These are phyloP conservation scores for Ophiostoma fasciatum DNA, from an alignment of 2,329 filamentous ascomycete species.

Conservation along the genomic window DNA sequence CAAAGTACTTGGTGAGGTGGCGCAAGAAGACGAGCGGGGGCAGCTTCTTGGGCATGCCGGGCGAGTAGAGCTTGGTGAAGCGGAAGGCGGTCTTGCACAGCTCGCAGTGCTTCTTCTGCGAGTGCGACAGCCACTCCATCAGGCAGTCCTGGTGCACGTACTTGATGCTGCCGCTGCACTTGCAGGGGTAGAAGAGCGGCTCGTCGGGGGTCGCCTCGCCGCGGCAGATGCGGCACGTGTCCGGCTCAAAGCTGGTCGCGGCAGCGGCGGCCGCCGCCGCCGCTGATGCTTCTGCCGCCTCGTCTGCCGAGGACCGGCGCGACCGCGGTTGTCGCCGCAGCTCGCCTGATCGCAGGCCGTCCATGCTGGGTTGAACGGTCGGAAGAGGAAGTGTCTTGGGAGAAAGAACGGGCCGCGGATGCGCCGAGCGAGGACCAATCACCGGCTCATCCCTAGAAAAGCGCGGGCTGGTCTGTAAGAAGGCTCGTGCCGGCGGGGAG, in stretches of 20 bases:
- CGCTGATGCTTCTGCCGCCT: no score
- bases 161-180: slow-evolving; percentile 97
- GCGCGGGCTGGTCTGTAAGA: no score
- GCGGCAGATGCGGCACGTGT: slow-evolving; percentile 95
- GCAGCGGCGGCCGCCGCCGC: neutral
- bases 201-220: slow-evolving; percentile 72
- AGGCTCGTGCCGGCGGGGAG: no score
- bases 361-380: no score
- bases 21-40: slow-evolving; percentile 69
- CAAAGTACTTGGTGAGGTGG: slow-evolving; percentile 59
- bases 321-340: no score
- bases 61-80: slow-evolving; percentile 94
- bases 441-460: no score
- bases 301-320: no score
- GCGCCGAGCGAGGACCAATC: no score
- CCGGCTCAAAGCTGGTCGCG: slow-evolving; percentile 31
- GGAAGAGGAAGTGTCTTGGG: no score
- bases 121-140: slow-evolving; percentile 98
- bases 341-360: no score
- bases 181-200: slow-evolving; percentile 92
- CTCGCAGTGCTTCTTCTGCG: slow-evolving; percentile 98
- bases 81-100: slow-evolving; percentile 97
- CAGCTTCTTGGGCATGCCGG: slow-evolving; percentile 76
- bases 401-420: no score
- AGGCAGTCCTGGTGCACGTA: slow-evolving; percentile 95